A percentile compares a stretch with the other conserved stretches of the same genome.
phyloP scores from a whole-genome alignment of 177 flowering plant genomes.

The Vitis hybrid region DNA sequence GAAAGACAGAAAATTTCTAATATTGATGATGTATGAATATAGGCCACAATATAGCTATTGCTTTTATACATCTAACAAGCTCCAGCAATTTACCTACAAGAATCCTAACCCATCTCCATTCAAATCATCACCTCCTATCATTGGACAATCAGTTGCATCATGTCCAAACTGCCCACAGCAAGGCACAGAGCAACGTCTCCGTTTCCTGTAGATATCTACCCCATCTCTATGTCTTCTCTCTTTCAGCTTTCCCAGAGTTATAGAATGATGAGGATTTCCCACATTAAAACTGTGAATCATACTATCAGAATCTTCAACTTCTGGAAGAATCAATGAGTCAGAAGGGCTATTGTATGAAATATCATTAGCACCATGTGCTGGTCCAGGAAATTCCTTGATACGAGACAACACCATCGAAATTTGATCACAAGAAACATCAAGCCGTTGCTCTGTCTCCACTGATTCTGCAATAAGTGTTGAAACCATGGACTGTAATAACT shows the following conservation, averaged over 20 bases:
- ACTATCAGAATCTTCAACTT: slow-evolving; percentile 50
- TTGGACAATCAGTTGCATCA: slow-evolving; percentile 56
- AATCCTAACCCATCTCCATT: slow-evolving; percentile 56
- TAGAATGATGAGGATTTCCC: slow-evolving; percentile 36
- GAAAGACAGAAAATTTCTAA: too few species aligned
- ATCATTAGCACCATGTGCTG: slow-evolving; percentile 27
- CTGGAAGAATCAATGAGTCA: slow-evolving; percentile 24
- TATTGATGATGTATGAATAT: too few species aligned
- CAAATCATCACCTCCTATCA: slow-evolving; percentile 51
- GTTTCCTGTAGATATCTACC: slow-evolving; percentile 46
- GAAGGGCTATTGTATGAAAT: slow-evolving; percentile 43
- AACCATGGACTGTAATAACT: slow-evolving; percentile 56
- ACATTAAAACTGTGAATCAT: slow-evolving; percentile 44
- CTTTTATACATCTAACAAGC: slow-evolving; percentile 1
- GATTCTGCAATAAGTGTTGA: slow-evolving; percentile 57
- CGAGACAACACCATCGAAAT: slow-evolving; percentile 44
- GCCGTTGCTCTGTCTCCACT: slow-evolving; percentile 46
- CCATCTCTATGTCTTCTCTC: slow-evolving; percentile 48
- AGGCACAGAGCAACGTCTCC: slow-evolving; percentile 52
- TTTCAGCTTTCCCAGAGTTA: slow-evolving; percentile 42
- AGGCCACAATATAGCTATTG: slow-evolving; percentile 6
- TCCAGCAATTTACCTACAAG: slow-evolving; percentile 30
- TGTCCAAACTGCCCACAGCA: slow-evolving; percentile 73
- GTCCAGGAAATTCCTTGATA: slow-evolving; percentile 42
- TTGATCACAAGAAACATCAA: slow-evolving; percentile 55